phyloP scores from a whole-genome alignment of 1,139 yeast species.

The Hyphopichia pseudoburtonii region DNA sequence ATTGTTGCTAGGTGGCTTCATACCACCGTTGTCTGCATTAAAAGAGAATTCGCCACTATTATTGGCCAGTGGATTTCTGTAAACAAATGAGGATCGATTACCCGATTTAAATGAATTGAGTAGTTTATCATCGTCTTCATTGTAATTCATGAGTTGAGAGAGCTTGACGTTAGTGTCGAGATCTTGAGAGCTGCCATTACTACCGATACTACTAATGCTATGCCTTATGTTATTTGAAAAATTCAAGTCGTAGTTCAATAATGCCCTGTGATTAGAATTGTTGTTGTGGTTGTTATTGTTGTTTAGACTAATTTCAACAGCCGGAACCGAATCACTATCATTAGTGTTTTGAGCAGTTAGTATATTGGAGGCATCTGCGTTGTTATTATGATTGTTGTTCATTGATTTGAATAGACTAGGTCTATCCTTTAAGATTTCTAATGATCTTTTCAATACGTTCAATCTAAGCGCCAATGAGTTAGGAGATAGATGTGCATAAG shows the following conservation, averaged over 20 bases:
- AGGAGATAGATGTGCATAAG: conserved; percentile 80
- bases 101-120: not conserved
- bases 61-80: conserved; percentile 13
- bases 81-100: conserved; percentile 1
- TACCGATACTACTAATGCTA: not conserved
- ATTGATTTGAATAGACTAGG: conserved; percentile 49
- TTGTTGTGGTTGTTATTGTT: not conserved
- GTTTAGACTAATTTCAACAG: not conserved
- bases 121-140: conserved; percentile 1
- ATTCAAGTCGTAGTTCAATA: not conserved
- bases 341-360: not conserved
- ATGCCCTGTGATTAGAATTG: not conserved
- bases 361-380: conserved; percentile 1
- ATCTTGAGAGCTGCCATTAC: not conserved
- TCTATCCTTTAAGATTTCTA: conserved; percentile 67
- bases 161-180: not conserved
- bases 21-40: conserved; percentile 16
- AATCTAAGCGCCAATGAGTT: conserved; percentile 75
- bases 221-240: not conserved
- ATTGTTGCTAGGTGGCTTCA: conserved; percentile 15
- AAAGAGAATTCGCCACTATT: conserved; percentile 22
- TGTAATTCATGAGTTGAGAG: not conserved
- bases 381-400: conserved; percentile 9
- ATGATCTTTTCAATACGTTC: conserved; percentile 70
- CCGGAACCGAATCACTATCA: not conserved